Evolutionary conservation across 306 rosid species (phyloP), one percentile per base, ranked within the genome.

Genomic region (Quillaja saponaria): DNA sequence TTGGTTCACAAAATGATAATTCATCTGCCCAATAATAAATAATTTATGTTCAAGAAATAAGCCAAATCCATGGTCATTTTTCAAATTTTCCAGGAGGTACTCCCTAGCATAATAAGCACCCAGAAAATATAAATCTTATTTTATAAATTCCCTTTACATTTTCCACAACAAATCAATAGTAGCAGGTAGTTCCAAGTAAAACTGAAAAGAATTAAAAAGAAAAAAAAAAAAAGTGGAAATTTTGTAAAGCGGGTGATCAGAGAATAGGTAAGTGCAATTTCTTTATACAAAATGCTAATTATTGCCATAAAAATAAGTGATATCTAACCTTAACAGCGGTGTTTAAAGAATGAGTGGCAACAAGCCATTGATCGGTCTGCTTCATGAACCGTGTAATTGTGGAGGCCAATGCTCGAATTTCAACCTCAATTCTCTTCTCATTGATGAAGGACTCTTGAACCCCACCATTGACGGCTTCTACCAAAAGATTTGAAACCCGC

Each of bases 291-390:
- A n/a, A n/a, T n/a, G n/a, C n/a, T n/a, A n/a, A n/a, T n/a, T n/a
- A n/a, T n/a, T n/a, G n/a, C n/a, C n/a, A n/a, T n/a, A n/a, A n/a
- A n/a, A 25, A 25, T 2, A 25, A 25, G 31, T 4, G 4, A 19
- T 49, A 13, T 45, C 17, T 45, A 50, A 85, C 99, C 96, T 92
- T 92, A 45, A 92, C 78, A 37, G 89, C 94, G 10, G 87, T 72
- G 76, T 92, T 92, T 18, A 92, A 64, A 46, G 90, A 71, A 66
- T 74, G 92, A 62, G 99, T 79, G 21, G 90, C 71, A 53, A 81
- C 42, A 46, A 92, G 95, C 96, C 94, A 92, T 6, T 92, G 95
- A 82, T 89, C 96, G 8, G 95, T 84, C 71, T 86, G 96, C 67
- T 86, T 92, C 48, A 69, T 80, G 78, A 89, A 92, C 8, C 86